phyloP scores from a whole-genome alignment of 2,329 filamentous ascomycete species.

The Metarhizium album region DNA sequence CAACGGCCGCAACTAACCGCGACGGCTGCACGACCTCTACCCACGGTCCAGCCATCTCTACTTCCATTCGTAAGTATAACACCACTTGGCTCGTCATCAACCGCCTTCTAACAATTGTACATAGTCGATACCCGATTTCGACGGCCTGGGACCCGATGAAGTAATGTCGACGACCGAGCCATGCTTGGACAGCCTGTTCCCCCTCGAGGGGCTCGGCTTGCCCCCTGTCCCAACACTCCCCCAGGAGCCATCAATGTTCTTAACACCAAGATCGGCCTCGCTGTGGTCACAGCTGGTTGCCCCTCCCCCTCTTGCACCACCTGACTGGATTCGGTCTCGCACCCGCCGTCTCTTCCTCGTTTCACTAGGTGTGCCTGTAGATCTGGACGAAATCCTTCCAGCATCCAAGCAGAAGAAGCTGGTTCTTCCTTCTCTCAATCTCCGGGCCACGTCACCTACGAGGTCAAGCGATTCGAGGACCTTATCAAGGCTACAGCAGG shows the following conservation, averaged over 20 bases:
- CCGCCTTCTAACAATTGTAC: slow-evolving; percentile 11
- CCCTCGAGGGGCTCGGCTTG: slow-evolving; percentile 42
- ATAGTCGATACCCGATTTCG: slow-evolving; percentile 59
- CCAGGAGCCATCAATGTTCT: slow-evolving; percentile 57
- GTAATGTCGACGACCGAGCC: slow-evolving; percentile 51
- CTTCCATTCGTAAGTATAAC: slow-evolving; percentile 33
- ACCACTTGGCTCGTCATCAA: neutral
- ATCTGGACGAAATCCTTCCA: slow-evolving; percentile 92
- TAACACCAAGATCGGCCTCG: slow-evolving; percentile 76
- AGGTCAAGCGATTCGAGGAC: slow-evolving; percentile 45
- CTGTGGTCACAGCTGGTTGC: slow-evolving; percentile 95
- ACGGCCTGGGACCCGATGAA: slow-evolving; percentile 48
- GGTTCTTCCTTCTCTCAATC: slow-evolving; percentile 78
- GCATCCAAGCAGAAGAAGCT: slow-evolving; percentile 98
- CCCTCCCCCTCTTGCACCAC: slow-evolving; percentile 85
- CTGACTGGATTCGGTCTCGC: slow-evolving; percentile 94
- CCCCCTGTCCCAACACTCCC: slow-evolving; percentile 39
- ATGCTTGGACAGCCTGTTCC: slow-evolving; percentile 58
- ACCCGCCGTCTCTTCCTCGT: slow-evolving; percentile 93
- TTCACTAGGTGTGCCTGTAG: slow-evolving; percentile 88
- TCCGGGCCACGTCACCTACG: slow-evolving; percentile 45
- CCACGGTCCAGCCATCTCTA: slow-evolving; percentile 24
- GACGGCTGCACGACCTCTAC: slow-evolving; percentile 19
- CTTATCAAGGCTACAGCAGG: slow-evolving; percentile 33
- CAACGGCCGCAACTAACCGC: slow-evolving; percentile 35